Evolutionary conservation across 768 basidiomycete species (phyloP).

Genomic region (Amanita muscaria): DNA sequence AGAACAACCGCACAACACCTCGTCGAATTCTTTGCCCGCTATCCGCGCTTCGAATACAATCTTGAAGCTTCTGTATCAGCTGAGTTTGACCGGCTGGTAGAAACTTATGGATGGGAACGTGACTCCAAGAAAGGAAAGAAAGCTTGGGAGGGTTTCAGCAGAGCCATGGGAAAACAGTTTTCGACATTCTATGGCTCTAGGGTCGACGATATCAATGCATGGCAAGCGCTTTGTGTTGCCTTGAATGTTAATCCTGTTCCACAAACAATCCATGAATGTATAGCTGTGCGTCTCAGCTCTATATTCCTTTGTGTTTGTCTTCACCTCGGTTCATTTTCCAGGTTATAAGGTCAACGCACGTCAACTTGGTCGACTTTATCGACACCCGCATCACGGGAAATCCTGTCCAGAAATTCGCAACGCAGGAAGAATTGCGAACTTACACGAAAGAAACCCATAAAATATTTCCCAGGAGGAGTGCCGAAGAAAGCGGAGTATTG

Average conservation of each 20-base stretch:
- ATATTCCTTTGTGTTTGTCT: no score
- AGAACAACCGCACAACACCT: no score
- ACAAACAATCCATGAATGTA: conserved; percentile 1
- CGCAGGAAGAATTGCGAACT: background rate
- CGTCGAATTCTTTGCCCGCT: no score
- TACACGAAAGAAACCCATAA: background rate
- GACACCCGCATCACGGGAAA: background rate
- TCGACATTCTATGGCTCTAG: background rate
- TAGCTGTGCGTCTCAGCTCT: background rate
- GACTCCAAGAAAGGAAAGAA: background rate
- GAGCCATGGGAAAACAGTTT: background rate
- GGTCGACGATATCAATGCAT: background rate
- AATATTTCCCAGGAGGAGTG: background rate
- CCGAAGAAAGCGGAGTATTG: conserved; percentile 1
- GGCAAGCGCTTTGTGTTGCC: conserved; percentile 4
- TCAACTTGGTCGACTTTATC: conserved; percentile 7
- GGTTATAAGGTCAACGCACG: conserved; percentile 4
- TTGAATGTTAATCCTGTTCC: conserved; percentile 1
- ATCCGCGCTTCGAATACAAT: no score
- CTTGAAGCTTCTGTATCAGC: no score
- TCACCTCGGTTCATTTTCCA: no score
- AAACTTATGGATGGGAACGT: no score
- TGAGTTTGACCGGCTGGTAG: no score
- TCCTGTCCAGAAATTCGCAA: background rate
- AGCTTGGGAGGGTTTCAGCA: background rate